Evolutionary conservation across 2,329 filamentous ascomycete species (phyloP), one percentile per base, ranked within the genome.

Genomic region (Paraphoma chrysanthemicola): DNA sequence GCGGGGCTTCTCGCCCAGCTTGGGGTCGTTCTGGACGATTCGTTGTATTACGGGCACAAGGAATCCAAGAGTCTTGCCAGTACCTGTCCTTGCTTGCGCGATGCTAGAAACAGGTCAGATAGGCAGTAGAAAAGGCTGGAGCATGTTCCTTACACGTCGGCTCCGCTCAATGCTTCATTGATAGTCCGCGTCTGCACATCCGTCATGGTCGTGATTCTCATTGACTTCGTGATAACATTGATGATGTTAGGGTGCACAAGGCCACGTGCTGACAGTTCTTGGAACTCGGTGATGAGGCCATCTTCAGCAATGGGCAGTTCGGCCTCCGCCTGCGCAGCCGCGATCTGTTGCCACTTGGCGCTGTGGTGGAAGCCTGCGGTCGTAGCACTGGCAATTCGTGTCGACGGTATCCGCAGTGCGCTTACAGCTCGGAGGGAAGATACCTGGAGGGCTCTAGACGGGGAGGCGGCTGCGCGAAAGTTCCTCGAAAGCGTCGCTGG

Each of bases 11-110:
- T 80, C 74, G 50, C 84, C 86, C 33, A 96, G 83, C 0, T 80
- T 77, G 1, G 88, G 86, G 62, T 92, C 86, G 57, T 83, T 79
- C 17, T 79, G 76, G 58, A 96, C 81, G 71, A 97, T 90, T 57
- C 88, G 88, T 75, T 97, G 92, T 50, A 98, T 80, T 7, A 93
- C 82, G 48, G 95, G 95, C 6, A 98, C 79, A 23, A 99, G 83
- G 82, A 98, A 99, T 36, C 92, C 95, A 54, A 98, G 81, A 0
- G 95, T 99, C 81, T 99, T 99, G 74, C 95, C 95, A 4, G 95
- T 98, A 74, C 95, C 95, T 8, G 95, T 99, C 80, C 92, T 97
- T 57, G 95, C 95, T 81, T 98, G 95, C 45, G 94, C 95, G 64
- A 98, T 78, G 52, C 75, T 71, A 69, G 60, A 59, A 4, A 33